These are phyloP conservation scores for Mimosa pudica DNA, from an alignment of 306 rosid genomes.

Conservation along the genomic window DNA sequence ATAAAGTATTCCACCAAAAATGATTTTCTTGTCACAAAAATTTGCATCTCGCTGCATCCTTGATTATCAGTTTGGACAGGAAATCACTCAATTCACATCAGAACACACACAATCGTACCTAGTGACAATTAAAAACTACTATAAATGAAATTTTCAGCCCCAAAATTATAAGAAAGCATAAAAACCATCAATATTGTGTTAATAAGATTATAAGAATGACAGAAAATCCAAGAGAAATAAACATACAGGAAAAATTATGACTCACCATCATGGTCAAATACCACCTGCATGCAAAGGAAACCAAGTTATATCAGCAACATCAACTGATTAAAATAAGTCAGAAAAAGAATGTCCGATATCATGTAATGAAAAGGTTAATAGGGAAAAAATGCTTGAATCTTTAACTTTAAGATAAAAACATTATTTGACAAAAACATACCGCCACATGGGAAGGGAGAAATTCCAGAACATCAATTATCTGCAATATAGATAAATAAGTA, in stretches of 20 bases:
- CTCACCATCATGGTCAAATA: slow-evolving; percentile 99
- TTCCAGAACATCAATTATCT: slow-evolving; percentile 93
- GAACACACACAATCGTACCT: slow-evolving; percentile 5
- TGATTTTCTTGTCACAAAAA: slow-evolving; percentile 27
- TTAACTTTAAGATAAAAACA: slow-evolving; percentile 10
- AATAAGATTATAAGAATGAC: slow-evolving; percentile 6
- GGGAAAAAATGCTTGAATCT: slow-evolving; percentile 22
- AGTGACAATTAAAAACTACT: slow-evolving; percentile 17
- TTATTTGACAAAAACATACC: slow-evolving; percentile 55
- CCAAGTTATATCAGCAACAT: slow-evolving; percentile 31
- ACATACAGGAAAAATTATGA: slow-evolving; percentile 36
- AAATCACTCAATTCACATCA: slow-evolving; percentile 24
- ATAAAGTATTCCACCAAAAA: slow-evolving; percentile 15
- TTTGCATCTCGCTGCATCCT: slow-evolving; percentile 26
- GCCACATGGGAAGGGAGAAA: slow-evolving; percentile 91
- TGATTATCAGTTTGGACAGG: slow-evolving; percentile 14
- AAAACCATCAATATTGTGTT: slow-evolving; percentile 6
- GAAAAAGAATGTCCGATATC: slow-evolving; percentile 2
- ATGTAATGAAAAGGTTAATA: slow-evolving; percentile 4
- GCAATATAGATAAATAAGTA: slow-evolving; percentile 41
- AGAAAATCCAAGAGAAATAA: slow-evolving; percentile 29
- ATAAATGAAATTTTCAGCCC: slow-evolving; percentile 6
- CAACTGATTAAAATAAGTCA: slow-evolving; percentile 2
- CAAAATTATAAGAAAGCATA: slow-evolving; percentile 25
- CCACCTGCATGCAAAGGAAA: slow-evolving; percentile 75